Conservation (phyloP, 768 basidiomycete species). For the Russula olivacea region DNA sequence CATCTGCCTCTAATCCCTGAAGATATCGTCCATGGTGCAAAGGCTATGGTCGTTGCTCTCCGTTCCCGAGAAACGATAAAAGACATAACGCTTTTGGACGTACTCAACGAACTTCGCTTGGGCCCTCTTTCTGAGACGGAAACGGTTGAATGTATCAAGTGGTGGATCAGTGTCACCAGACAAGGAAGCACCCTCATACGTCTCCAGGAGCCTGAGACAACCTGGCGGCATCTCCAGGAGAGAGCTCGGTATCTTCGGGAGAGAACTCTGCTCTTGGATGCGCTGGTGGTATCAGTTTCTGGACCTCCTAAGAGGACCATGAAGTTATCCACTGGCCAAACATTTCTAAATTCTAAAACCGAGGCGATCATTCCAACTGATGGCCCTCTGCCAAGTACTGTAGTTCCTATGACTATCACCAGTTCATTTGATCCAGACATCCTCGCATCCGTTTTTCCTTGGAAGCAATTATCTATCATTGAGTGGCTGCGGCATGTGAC, state of each 20-base stretch:
- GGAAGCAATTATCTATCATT: constrained; percentile 67
- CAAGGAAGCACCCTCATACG: constrained; percentile 33
- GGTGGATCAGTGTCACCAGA: constrained; percentile 56
- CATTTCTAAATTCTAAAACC: constrained; percentile 61
- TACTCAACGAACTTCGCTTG: constrained; percentile 66
- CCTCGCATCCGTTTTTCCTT: constrained; percentile 47
- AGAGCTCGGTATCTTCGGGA: too few species aligned
- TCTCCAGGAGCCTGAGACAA: too few species aligned
- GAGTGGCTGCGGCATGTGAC: constrained; percentile 73
- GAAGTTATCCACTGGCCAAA: constrained; percentile 59
- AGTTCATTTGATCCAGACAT: constrained; percentile 48
- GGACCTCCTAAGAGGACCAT: constrained; percentile 49
- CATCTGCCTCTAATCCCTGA: constrained; percentile 70
- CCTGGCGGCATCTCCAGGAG: too few species aligned
- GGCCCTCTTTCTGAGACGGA: constrained; percentile 68
- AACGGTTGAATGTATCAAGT: constrained; percentile 75
- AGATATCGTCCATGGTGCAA: constrained; percentile 48
- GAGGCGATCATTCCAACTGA: constrained; percentile 59
- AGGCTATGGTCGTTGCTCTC: constrained; percentile 56
- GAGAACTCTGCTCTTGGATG: constrained; percentile 60
- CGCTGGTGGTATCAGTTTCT: constrained; percentile 52
- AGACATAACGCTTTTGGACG: constrained; percentile 73
- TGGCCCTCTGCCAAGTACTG: constrained; percentile 67
- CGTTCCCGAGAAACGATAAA: constrained; percentile 60
- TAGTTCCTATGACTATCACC: constrained; percentile 62